Evolutionary conservation across 148 eudicot genomes (phyloP).

Genomic region (Polygonum maritimum): DNA sequence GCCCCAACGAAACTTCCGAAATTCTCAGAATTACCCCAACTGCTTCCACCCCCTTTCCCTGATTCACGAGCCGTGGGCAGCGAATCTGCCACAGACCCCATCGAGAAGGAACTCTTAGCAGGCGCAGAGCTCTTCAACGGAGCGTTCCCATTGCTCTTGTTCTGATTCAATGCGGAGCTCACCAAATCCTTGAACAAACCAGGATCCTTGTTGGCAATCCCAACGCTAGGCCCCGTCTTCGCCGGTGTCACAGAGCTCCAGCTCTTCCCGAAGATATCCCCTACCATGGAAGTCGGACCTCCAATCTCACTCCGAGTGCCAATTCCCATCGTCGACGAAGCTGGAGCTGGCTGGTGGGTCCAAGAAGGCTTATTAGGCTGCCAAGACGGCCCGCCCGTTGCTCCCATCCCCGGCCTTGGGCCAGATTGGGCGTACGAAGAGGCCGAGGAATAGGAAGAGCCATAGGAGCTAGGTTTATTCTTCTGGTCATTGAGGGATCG

Average conservation of each 20-base stretch:
- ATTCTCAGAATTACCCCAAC: slow-evolving; percentile 23
- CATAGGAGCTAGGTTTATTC: slow-evolving; percentile 26
- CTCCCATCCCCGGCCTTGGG: slow-evolving; percentile 19
- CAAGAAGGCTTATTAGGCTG: slow-evolving; percentile 72
- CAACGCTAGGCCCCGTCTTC: slow-evolving; percentile 21
- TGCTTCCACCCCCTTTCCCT: slow-evolving; percentile 16
- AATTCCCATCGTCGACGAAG: slow-evolving; percentile 14
- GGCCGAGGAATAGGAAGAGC: slow-evolving; percentile 3
- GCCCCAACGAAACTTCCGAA: slow-evolving; percentile 20
- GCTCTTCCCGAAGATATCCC: slow-evolving; percentile 77
- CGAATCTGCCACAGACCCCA: slow-evolving; percentile 57
- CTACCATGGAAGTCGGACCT: slow-evolving; percentile 74
- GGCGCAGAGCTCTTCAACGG: slow-evolving; percentile 55
- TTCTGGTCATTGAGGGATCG: slow-evolving; percentile 57
- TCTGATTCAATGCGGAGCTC: slow-evolving; percentile 52
- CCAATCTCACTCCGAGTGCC: slow-evolving; percentile 28
- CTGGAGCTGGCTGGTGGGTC: slow-evolving; percentile 75
- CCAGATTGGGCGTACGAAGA: slow-evolving; percentile 15
- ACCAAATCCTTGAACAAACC: slow-evolving; percentile 81
- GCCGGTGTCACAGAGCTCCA: slow-evolving; percentile 35
- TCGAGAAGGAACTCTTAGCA: slow-evolving; percentile 36
- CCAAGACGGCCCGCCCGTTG: slow-evolving; percentile 34
- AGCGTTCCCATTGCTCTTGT: slow-evolving; percentile 39
- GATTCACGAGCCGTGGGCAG: slow-evolving; percentile 34
- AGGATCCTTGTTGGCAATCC: slow-evolving; percentile 74